These are phyloP conservation scores for Basidiobolus meristosporus DNA, from an alignment of 371 early-diverging fungal genomes.

Conservation along the genomic window DNA sequence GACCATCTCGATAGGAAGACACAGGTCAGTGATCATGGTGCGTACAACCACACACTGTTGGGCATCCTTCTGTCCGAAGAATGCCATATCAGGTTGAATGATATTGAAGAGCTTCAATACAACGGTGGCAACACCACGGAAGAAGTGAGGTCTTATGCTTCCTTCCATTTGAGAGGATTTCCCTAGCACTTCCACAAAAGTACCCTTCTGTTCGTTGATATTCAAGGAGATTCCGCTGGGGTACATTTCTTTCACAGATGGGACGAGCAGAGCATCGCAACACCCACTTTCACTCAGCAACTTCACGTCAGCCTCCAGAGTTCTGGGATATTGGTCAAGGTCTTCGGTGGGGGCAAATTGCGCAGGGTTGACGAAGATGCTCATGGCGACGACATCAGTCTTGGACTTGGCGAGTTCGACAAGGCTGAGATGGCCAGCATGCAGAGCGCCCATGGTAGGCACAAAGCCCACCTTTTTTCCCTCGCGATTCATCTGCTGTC, in stretches of 20 bases:
- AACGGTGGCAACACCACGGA: slow-evolving; percentile 92
- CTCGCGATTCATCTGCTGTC: not conserved
- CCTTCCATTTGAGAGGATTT: slow-evolving; percentile 86
- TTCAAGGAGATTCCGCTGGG: slow-evolving; percentile 73
- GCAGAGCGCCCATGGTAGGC: slow-evolving; percentile 85
- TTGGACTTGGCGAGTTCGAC: slow-evolving; percentile 34
- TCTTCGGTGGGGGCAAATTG: slow-evolving; percentile 95
- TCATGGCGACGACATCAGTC: slow-evolving; percentile 54
- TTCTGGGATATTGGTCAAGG: slow-evolving; percentile 77
- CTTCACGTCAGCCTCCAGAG: slow-evolving; percentile 49
- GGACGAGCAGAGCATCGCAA: slow-evolving; percentile 50
- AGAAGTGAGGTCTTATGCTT: slow-evolving; percentile 81
- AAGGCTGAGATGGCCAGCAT: slow-evolving; percentile 68
- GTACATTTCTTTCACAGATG: slow-evolving; percentile 78
- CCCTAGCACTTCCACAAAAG: slow-evolving; percentile 85
- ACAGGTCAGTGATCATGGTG: slow-evolving; percentile 62
- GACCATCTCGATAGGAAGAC: slow-evolving; percentile 53
- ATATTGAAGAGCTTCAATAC: slow-evolving; percentile 86
- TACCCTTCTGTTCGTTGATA: slow-evolving; percentile 52
- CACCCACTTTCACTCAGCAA: slow-evolving; percentile 22
- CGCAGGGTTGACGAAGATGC: slow-evolving; percentile 92
- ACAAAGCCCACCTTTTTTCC: slow-evolving; percentile 45
- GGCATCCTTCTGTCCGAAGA: slow-evolving; percentile 93
- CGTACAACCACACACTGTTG: slow-evolving; percentile 87
- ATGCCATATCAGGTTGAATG: slow-evolving; percentile 63